Evolutionary conservation across 768 basidiomycete genomes (phyloP), one percentile per base, ranked within the genome.

Genomic region (Lentinula sp.): DNA sequence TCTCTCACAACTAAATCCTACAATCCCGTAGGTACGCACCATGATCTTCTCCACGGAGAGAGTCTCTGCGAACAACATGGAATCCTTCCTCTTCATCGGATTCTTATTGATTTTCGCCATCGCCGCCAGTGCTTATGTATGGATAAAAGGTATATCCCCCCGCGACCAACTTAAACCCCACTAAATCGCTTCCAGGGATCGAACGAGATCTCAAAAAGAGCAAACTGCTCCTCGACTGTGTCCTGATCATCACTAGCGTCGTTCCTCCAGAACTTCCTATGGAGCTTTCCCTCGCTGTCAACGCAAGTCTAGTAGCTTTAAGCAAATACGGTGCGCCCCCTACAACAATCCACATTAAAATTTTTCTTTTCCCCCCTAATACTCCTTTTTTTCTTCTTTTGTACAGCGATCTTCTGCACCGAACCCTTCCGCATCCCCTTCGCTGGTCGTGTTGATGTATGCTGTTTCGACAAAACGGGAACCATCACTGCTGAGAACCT

Each of bases 1-100:
- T 12, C 9, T 35, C 23, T 12, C 15, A 45, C 15, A 45, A 35
- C 35, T 59, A 2, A 2, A 59, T 10, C 12, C 42, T 5, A 5
- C 35, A 28, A 15, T 60, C 16, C 4, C 20, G n/a, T 20, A 60
- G 59, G 59, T 60, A 15, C 59, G 59, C 60, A 98, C 97, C 0
- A 99, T 98, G 97, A 95, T 99, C 61, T 99, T 98, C 78, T 95
- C 93, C 13, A 95, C 93, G 0, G 97, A 99, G 68, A 90, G 95
- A 5, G 88, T 99, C 20, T 93, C 94, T 7, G 97, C 97, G 28
- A 98, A 98, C 75, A 98, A 96, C 72, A 54, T 90, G 62, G 97
- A 99, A 71, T 89, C 88, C 0, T 98, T 98, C 85, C 75, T 98
- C 61, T 99, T 99, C 77, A 98, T 99, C 63, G 97, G 95, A 2